A percentile compares a stretch with the other conserved stretches of the same genome.
These are phyloP conservation scores for Mycosphaerella sp. DNA, from an alignment of 2,329 filamentous ascomycete species.

Conservation along the genomic window DNA sequence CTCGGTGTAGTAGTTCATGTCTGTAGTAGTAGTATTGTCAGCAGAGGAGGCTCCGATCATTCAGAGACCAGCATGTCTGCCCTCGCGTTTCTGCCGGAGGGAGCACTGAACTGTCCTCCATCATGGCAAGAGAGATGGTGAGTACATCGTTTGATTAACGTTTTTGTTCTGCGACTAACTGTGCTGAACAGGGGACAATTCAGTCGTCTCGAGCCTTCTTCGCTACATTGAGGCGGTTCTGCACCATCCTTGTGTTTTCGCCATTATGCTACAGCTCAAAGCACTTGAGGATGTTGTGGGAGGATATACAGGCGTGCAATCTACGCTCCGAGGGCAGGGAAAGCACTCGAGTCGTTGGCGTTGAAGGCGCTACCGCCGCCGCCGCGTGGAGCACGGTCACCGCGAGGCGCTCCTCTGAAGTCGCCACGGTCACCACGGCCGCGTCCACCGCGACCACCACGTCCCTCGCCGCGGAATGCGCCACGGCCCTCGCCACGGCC, in stretches of 20 bases:
- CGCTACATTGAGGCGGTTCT: not conserved
- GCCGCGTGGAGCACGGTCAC: constrained; percentile 26
- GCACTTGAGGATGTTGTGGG: not conserved
- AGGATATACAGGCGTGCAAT: not conserved
- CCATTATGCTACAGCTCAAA: not conserved
- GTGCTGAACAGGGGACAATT: not conserved
- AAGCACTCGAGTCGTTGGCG: constrained; percentile 31
- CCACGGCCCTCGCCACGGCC: constrained; percentile 34
- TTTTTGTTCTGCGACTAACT: constrained; percentile 4
- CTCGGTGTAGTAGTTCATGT: too few relatives aligned
- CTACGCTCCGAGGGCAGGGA: constrained; percentile 32
- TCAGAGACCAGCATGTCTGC: too few relatives aligned
- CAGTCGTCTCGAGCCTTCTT: not conserved
- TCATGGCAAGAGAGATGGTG: not conserved
- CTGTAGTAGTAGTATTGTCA: too few relatives aligned
- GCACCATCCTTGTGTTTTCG: not conserved
- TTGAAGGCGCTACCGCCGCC: constrained; percentile 31
- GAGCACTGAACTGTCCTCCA: not conserved
- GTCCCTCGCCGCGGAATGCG: constrained; percentile 42
- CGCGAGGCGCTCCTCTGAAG: constrained; percentile 34
- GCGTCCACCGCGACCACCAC: constrained; percentile 32
- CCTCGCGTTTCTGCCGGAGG: too few relatives aligned
- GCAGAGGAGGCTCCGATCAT: too few relatives aligned
- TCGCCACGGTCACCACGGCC: constrained; percentile 28
- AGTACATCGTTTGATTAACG: constrained; percentile 1